Conservation (phyloP, 306 rosid genomes). For the Lupinus albus region DNA sequence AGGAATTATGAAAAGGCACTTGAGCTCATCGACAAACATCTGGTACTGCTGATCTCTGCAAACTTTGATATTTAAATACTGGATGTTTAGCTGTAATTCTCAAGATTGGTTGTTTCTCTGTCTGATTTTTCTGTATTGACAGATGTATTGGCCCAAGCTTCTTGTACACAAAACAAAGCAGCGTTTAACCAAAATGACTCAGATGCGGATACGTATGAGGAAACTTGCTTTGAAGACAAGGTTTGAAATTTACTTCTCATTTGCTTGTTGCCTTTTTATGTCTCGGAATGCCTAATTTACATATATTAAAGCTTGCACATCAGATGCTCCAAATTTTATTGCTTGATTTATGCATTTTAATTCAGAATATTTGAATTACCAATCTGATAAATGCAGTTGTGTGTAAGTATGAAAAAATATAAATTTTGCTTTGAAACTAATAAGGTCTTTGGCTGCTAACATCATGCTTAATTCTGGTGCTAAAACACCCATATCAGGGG, state of each 20-base stretch:
- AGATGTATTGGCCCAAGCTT: conserved; percentile 96
- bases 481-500: neutral
- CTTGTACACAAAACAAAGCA: conserved; percentile 91
- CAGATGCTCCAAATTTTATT: conserved; percentile 17
- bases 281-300: conserved; percentile 22
- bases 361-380: neutral
- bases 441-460: neutral
- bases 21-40: conserved; percentile 77
- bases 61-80: conserved; percentile 9
- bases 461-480: conserved; percentile 11
- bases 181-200: conserved; percentile 93
- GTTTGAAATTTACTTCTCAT: conserved; percentile 43
- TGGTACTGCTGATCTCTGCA: conserved; percentile 54
- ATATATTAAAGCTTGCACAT: neutral
- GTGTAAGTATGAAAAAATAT: no score
- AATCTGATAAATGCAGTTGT: no score
- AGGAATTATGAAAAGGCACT: conserved; percentile 86
- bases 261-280: conserved; percentile 10
- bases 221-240: conserved; percentile 88
- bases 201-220: conserved; percentile 92
- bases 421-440: neutral
- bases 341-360: conserved; percentile 15
- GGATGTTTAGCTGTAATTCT: conserved; percentile 15
- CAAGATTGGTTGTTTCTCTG: conserved; percentile 21
- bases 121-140: conserved; percentile 32